Percentiles rank a stretch among this genome's conserved stretches.
phyloP scores from a whole-genome alignment of 148 eudicot genomes.

The Rhododendron williamsianum region DNA sequence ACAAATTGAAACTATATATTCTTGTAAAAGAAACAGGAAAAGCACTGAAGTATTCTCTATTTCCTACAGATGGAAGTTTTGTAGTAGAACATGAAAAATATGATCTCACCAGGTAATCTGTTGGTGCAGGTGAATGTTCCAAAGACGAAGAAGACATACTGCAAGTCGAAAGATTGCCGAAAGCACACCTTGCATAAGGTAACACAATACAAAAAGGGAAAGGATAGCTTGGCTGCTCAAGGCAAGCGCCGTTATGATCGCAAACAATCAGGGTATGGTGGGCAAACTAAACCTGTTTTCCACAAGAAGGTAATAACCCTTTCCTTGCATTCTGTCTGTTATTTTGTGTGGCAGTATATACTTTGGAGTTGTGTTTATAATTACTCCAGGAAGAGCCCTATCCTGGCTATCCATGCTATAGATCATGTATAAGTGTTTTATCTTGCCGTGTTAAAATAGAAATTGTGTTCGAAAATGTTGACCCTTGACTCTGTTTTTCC shows the following conservation, averaged over 20 bases:
- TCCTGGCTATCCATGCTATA: background rate
- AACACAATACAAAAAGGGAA: constrained; percentile 85
- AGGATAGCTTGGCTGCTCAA: constrained; percentile 82
- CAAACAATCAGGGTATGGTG: constrained; percentile 84
- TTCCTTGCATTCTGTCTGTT: background rate
- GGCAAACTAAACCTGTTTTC: constrained; percentile 86
- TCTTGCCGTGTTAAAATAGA: background rate
- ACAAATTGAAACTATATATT: background rate
- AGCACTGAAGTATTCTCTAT: background rate
- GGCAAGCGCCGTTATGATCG: constrained; percentile 85
- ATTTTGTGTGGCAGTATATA: background rate
- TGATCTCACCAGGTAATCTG: background rate
- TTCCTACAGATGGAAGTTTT: background rate
- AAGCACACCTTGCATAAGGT: constrained; percentile 85
- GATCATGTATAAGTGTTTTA: background rate
- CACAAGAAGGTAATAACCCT: constrained; percentile 60
- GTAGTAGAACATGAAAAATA: background rate
- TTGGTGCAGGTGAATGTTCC: constrained; percentile 69
- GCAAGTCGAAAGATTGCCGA: constrained; percentile 75
- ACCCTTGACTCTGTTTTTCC: background rate
- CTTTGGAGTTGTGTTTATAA: background rate
- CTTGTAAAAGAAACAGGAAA: background rate
- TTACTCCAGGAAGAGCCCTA: background rate
- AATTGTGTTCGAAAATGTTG: background rate
- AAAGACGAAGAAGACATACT: constrained; percentile 78